A percentile compares a stretch with the other conserved stretches of the same genome.
Evolutionary conservation across 2,329 filamentous ascomycete species (phyloP).

Genomic region (Beauveria australis): DNA sequence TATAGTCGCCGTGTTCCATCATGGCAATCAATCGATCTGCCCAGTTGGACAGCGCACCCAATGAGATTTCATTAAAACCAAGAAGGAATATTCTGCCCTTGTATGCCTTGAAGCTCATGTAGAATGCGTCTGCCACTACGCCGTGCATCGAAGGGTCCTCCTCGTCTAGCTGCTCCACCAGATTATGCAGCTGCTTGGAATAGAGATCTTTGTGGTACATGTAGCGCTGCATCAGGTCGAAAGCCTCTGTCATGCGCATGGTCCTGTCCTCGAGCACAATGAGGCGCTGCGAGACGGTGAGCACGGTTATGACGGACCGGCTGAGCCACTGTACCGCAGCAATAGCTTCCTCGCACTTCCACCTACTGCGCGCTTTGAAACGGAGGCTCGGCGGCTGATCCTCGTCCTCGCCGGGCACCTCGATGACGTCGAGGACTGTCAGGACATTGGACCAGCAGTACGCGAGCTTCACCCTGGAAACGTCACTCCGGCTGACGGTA

Average conservation of each 20-base stretch:
- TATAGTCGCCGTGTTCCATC: constrained; percentile 96
- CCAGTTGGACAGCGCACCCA: constrained; percentile 93
- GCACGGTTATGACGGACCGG: constrained; percentile 78
- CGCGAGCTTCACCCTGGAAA: constrained; percentile 78
- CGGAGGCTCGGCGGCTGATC: constrained; percentile 71
- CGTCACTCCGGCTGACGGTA: constrained; percentile 54
- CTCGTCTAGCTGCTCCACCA: constrained; percentile 85
- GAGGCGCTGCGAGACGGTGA: constrained; percentile 90
- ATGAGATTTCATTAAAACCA: constrained; percentile 87
- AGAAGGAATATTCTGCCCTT: constrained; percentile 89
- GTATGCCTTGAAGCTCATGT: constrained; percentile 95
- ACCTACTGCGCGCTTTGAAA: constrained; percentile 77
- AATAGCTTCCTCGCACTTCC: constrained; percentile 91
- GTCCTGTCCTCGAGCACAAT: constrained; percentile 85
- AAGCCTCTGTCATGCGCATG: constrained; percentile 87
- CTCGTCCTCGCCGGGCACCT: constrained; percentile 57
- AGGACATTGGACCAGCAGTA: constrained; percentile 99
- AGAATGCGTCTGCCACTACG: constrained; percentile 92
- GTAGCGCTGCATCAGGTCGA: constrained; percentile 84
- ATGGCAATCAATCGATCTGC: constrained; percentile 85
- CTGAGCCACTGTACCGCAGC: constrained; percentile 96
- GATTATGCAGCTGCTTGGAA: constrained; percentile 70
- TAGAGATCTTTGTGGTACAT: constrained; percentile 90
- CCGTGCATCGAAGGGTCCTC: constrained; percentile 86
- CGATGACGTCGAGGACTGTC: constrained; percentile 82